phyloP scores from a whole-genome alignment of 345 rosid genomes.

The Gynandropsis gynandra region DNA sequence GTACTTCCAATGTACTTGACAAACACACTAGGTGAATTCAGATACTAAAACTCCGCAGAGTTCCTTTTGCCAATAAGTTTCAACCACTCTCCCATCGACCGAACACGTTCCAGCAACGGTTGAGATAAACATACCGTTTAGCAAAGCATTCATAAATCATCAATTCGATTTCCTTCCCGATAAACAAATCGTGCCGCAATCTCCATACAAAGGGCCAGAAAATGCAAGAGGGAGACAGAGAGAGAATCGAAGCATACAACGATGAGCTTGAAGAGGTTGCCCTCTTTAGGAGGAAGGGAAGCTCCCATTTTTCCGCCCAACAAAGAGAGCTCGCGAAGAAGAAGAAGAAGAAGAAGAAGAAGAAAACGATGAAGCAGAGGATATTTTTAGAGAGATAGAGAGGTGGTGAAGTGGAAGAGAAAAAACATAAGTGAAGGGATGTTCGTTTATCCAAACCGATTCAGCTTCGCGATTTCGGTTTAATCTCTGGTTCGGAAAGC shows the following conservation, averaged over 20 bases:
- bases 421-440: neutral
- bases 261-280: constrained; percentile 99
- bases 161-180: neutral
- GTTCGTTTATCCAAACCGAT: too few species aligned
- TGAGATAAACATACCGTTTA: constrained; percentile 22
- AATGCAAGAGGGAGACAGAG: constrained; percentile 12
- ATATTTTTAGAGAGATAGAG: constrained; percentile 9
- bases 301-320: constrained; percentile 61
- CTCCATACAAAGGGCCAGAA: neutral
- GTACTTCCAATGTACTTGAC: neutral
- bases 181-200: constrained; percentile 8
- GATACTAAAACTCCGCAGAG: neutral
- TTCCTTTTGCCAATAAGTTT: neutral
- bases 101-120: constrained; percentile 10
- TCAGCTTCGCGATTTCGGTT: too few species aligned
- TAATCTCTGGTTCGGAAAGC: too few species aligned
- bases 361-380: neutral
- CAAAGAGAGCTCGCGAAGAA: constrained; percentile 23
- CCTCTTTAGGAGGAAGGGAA: constrained; percentile 97
- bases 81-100: constrained; percentile 15
- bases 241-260: constrained; percentile 59
- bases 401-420: constrained; percentile 38
- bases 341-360: constrained; percentile 13
- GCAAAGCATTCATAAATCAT: constrained; percentile 4
- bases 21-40: constrained; percentile 3